phyloP scores from a whole-genome alignment of 2,329 filamentous ascomycete genomes.

The Ambrosiella cleistominuta region DNA sequence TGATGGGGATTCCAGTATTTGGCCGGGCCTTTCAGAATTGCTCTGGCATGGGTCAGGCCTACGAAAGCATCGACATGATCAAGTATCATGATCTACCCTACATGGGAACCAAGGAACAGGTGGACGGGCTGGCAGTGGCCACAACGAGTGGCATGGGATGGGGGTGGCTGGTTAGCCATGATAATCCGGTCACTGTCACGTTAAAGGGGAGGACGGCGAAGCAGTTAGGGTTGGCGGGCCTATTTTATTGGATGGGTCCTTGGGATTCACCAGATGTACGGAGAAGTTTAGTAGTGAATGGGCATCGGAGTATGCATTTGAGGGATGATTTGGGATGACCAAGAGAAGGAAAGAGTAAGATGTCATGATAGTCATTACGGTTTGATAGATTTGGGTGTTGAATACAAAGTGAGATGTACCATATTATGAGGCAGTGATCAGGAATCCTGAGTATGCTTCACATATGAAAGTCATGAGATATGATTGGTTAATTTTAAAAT shows the following conservation, averaged over 20 bases:
- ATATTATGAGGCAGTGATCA: too few species aligned
- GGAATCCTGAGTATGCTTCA: too few species aligned
- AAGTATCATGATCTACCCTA: neutral
- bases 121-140: neutral
- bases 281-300: neutral
- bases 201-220: neutral
- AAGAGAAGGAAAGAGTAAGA: too few species aligned
- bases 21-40: neutral
- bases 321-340: neutral
- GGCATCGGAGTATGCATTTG: neutral
- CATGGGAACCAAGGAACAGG: neutral
- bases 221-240: neutral
- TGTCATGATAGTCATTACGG: too few species aligned
- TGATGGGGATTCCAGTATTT: constrained; percentile 2
- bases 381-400: too few species aligned
- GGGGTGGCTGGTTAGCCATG: constrained; percentile 1
- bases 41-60: neutral
- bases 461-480: too few species aligned
- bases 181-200: neutral
- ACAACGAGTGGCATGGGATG: neutral
- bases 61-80: neutral
- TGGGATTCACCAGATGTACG: neutral
- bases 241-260: constrained; percentile 2
- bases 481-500: too few species aligned
- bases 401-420: too few species aligned